These are phyloP conservation scores for Russula vinacea DNA, from an alignment of 768 basidiomycete genomes.

Conservation along the genomic window DNA sequence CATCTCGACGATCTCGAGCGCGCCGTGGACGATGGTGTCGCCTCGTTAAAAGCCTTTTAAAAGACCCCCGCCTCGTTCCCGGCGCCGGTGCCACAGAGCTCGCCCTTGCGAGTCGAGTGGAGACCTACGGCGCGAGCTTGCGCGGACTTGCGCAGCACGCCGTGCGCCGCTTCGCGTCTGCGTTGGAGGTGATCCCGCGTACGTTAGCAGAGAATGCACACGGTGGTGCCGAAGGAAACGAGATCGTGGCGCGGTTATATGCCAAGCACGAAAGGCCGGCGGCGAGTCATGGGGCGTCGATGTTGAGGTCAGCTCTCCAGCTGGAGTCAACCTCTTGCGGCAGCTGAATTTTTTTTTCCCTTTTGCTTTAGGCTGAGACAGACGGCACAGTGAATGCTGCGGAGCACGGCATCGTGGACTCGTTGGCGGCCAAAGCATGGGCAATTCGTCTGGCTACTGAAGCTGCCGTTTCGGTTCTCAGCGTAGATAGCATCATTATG, in stretches of 20 bases:
- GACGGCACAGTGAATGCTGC: conserved; percentile 71
- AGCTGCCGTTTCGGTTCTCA: conserved; percentile 84
- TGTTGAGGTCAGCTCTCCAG: conserved; percentile 60
- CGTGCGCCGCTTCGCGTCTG: conserved; percentile 83
- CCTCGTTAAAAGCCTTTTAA: conserved; percentile 92
- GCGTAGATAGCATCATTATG: conserved; percentile 98
- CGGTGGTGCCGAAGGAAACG: conserved; percentile 87
- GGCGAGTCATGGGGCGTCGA: conserved; percentile 83
- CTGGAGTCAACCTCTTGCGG: background rate
- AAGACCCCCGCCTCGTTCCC: conserved; percentile 85
- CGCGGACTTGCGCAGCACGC: conserved; percentile 92
- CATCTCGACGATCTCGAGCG: conserved; percentile 94
- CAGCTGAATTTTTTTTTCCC: conserved; percentile 13
- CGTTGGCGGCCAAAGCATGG: conserved; percentile 88
- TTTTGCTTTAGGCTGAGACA: conserved; percentile 57
- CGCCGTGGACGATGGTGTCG: conserved; percentile 94
- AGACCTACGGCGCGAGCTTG: conserved; percentile 80
- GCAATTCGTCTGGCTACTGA: conserved; percentile 88
- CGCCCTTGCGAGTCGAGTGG: conserved; percentile 83
- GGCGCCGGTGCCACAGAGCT: conserved; percentile 95
- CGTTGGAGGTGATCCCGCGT: conserved; percentile 88
- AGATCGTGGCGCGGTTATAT: conserved; percentile 84
- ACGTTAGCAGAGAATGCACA: conserved; percentile 95
- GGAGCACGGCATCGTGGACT: conserved; percentile 72
- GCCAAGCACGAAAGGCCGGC: conserved; percentile 80